phyloP scores from a whole-genome alignment of 768 basidiomycete species.

The Hypsizygus marmoreus region DNA sequence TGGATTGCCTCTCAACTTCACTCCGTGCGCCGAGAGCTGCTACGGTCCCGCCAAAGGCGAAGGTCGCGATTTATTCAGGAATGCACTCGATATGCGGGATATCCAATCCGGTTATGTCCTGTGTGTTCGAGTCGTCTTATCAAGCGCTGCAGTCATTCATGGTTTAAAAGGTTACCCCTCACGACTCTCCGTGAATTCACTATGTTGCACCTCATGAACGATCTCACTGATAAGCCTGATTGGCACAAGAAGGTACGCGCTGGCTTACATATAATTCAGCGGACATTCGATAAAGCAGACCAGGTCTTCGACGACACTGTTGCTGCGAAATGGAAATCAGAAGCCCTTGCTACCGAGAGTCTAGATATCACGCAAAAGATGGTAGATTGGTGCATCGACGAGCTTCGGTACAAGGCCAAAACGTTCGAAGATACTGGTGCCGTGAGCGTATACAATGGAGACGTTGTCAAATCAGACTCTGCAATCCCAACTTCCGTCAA shows the following conservation, averaged over 20 bases:
- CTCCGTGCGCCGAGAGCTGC: not conserved
- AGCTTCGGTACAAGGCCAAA: constrained; percentile 22
- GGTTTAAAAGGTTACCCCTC: constrained; percentile 33
- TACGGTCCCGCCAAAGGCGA: not conserved
- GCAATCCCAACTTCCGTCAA: constrained; percentile 22
- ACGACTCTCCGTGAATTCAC: no score
- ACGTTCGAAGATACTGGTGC: constrained; percentile 17
- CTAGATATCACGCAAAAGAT: constrained; percentile 16
- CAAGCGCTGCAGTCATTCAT: constrained; percentile 32
- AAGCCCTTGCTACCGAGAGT: constrained; percentile 7
- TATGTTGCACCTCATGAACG: no score
- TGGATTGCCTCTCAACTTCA: no score
- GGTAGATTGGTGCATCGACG: constrained; percentile 24
- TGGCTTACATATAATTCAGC: not conserved
- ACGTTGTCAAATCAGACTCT: constrained; percentile 30
- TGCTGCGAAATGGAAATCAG: constrained; percentile 15
- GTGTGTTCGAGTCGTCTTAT: constrained; percentile 8
- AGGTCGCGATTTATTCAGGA: not conserved
- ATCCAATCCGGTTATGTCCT: not conserved
- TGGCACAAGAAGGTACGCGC: constrained; percentile 28
- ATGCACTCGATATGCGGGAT: not conserved
- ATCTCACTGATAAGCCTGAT: constrained; percentile 32
- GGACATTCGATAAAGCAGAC: constrained; percentile 4
- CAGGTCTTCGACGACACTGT: constrained; percentile 20
- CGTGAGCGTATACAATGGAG: no score